Percentiles rank a stretch among this genome's conserved stretches.
phyloP scores from a whole-genome alignment of 371 early-diverging fungal species.

The Mucor racemosus region DNA sequence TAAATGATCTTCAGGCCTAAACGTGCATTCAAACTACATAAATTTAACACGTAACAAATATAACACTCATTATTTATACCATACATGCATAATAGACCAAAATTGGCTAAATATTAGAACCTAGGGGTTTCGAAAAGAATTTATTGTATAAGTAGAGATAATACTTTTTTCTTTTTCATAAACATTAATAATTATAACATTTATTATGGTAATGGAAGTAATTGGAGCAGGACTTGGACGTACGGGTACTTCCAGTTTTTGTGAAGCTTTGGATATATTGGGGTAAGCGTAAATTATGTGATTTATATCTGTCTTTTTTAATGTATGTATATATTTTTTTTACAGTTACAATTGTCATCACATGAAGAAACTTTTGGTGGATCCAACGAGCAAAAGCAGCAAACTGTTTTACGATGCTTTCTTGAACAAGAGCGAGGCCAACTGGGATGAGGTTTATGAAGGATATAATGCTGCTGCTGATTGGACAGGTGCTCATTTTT shows the following conservation, averaged over 20 bases:
- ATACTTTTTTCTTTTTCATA: not conserved
- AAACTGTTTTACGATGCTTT: slow-evolving; percentile 17
- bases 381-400: not conserved
- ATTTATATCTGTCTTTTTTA: no score
- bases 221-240: slow-evolving; percentile 27
- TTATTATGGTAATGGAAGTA: slow-evolving; percentile 4
- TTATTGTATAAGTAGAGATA: no score
- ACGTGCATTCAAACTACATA: no score
- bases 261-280: slow-evolving; percentile 17
- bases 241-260: slow-evolving; percentile 22
- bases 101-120: no score
- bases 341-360: slow-evolving; percentile 1
- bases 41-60: no score
- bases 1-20: no score
- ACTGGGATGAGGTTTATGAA: slow-evolving; percentile 33
- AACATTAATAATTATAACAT: not conserved
- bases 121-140: no score
- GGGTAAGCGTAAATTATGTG: slow-evolving; percentile 11
- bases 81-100: no score
- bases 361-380: not conserved
- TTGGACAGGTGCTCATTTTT: slow-evolving; percentile 31
- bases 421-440: slow-evolving; percentile 13
- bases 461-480: slow-evolving; percentile 36
- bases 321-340: not conserved
- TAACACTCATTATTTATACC: no score